phyloP scores from a whole-genome alignment of 2,329 filamentous ascomycete species.

The Fusarium buxicola region DNA sequence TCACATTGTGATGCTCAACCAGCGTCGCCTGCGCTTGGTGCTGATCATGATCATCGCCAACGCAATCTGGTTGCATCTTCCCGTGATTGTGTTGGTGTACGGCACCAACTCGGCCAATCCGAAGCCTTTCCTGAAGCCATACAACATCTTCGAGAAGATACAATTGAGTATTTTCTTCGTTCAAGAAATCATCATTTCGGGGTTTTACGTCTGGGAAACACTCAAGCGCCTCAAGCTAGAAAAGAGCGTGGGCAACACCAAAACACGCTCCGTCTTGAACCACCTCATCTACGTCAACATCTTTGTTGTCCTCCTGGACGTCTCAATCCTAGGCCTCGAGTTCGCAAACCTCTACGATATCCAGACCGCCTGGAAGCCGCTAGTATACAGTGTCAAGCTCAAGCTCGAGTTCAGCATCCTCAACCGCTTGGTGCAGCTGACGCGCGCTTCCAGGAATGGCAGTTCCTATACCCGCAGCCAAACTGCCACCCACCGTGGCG shows the following conservation, averaged over 20 bases:
- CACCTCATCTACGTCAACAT: constrained; percentile 59
- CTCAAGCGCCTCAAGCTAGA: constrained; percentile 59
- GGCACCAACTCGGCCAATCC: constrained; percentile 56
- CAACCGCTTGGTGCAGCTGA: constrained; percentile 48
- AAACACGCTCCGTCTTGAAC: constrained; percentile 37
- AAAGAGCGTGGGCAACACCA: constrained; percentile 41
- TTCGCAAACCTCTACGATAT: constrained; percentile 53
- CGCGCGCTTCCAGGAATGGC: constrained; percentile 23
- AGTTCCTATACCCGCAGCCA: constrained; percentile 40
- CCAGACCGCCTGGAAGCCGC: constrained; percentile 40
- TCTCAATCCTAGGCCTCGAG: constrained; percentile 47
- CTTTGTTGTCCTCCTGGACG: constrained; percentile 55
- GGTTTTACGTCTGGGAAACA: constrained; percentile 65
- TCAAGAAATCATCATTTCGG: constrained; percentile 66
- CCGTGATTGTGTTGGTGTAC: constrained; percentile 66
- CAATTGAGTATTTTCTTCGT: constrained; percentile 67
- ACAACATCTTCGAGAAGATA: constrained; percentile 63
- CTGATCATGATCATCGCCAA: constrained; percentile 69
- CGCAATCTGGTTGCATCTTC: constrained; percentile 63
- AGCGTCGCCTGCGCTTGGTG: constrained; percentile 59
- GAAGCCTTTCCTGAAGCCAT: constrained; percentile 43
- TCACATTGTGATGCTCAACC: constrained; percentile 67
- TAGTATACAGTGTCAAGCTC: constrained; percentile 52
- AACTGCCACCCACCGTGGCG: constrained; percentile 2
- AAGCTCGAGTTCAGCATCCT: constrained; percentile 55